A percentile compares a stretch with the other conserved stretches of the same genome.
These are phyloP conservation scores for Phialocephala sp. DNA, from an alignment of 2,329 filamentous ascomycete genomes.

Conservation along the genomic window DNA sequence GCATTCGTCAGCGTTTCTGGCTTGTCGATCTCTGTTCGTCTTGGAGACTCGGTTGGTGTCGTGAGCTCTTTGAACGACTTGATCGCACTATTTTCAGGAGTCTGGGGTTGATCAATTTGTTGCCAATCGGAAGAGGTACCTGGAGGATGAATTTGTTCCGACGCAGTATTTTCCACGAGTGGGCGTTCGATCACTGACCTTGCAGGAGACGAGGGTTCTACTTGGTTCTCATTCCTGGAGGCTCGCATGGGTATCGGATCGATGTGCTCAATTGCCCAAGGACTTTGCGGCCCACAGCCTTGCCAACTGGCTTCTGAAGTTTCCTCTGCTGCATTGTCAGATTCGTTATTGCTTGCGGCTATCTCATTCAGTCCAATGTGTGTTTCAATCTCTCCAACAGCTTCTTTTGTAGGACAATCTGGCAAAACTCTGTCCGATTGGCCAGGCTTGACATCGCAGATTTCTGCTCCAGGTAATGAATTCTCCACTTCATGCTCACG, in stretches of 20 bases:
- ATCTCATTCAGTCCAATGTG: not conserved
- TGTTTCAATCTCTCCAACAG: not conserved
- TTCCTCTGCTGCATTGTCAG: not conserved
- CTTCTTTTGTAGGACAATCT: not conserved
- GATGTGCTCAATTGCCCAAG: conserved; percentile 34
- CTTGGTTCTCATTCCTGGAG: not conserved
- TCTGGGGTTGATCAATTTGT: conserved; percentile 26
- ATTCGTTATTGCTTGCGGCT: not conserved
- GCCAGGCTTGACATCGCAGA: not conserved
- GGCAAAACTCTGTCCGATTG: not conserved
- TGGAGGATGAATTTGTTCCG: not conserved
- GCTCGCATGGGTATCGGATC: not conserved
- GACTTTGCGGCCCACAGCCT: conserved; percentile 38
- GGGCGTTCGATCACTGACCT: not conserved
- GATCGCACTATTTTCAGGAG: conserved; percentile 24
- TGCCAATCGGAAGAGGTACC: conserved; percentile 27
- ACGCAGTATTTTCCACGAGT: not conserved
- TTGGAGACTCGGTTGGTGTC: conserved; percentile 29
- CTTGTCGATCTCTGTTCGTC: not conserved
- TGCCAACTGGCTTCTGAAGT: conserved; percentile 24
- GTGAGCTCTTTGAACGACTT: conserved; percentile 31
- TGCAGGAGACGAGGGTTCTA: not conserved
- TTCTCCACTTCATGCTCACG: not conserved
- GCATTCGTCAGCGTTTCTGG: conserved; percentile 26
- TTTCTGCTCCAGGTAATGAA: not conserved